Evolutionary conservation across 257 asterid species (phyloP).

Genomic region (Coffea eugenioides): DNA sequence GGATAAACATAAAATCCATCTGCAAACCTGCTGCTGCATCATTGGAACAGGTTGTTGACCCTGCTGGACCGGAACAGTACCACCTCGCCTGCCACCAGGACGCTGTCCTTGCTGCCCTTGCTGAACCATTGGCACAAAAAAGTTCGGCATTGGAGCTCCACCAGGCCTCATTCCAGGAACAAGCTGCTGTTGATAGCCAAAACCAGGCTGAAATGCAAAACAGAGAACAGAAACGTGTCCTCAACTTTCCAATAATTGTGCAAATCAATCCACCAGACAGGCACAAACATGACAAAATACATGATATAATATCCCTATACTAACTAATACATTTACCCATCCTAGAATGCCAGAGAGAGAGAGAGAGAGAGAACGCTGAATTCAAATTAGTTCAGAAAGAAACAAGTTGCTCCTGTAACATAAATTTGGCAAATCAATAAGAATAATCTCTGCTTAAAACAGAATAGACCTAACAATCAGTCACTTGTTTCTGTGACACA

Average conservation of each 20-base stretch:
- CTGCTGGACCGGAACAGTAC: constrained; percentile 66
- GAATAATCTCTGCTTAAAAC: background rate
- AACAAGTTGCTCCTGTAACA: background rate
- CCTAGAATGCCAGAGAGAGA: background rate
- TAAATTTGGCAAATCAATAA: background rate
- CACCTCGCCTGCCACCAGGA: constrained; percentile 79
- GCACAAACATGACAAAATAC: background rate
- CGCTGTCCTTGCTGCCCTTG: constrained; percentile 96
- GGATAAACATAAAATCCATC: background rate
- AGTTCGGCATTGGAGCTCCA: constrained; percentile 83
- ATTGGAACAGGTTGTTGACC: constrained; percentile 75
- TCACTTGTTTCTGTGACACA: background rate
- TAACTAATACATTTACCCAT: background rate
- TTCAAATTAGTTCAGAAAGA: background rate
- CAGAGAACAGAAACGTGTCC: background rate
- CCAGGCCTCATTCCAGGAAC: constrained; percentile 96
- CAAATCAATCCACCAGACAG: background rate
- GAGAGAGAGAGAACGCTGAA: background rate
- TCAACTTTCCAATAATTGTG: background rate
- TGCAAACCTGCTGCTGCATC: constrained; percentile 79
- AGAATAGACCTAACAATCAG: background rate
- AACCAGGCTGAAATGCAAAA: constrained; percentile 66
- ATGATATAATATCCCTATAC: background rate
- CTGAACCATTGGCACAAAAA: constrained; percentile 84
- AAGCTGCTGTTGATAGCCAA: constrained; percentile 97